phyloP scores from a whole-genome alignment of 176 grass and related monocot genomes.

The Cenchrus americanus region DNA sequence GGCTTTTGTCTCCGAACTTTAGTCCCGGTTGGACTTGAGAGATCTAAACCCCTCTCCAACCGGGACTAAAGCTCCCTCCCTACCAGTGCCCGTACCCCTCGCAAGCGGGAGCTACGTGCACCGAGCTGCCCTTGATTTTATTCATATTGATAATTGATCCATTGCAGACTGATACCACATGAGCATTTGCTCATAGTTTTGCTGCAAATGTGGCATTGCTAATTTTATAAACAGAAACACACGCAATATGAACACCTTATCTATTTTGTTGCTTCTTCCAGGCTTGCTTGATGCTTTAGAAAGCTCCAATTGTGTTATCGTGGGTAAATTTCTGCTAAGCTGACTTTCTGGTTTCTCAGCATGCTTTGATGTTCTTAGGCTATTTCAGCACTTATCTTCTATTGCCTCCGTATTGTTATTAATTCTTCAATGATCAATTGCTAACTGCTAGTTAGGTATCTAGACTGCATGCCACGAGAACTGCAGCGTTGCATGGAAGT shows the following conservation, averaged over 20 bases:
- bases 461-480: conserved; percentile 71
- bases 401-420: too few relatives aligned
- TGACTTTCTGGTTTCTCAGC: conserved; percentile 4
- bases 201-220: not conserved
- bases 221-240: conserved; percentile 8
- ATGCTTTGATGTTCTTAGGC: not conserved
- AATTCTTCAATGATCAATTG: too few relatives aligned
- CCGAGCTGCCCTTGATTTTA: not conserved
- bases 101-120: too few relatives aligned
- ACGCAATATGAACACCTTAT: conserved; percentile 4
- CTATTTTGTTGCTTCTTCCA: conserved; percentile 29
- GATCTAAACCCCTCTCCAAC: too few relatives aligned
- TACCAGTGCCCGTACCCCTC: too few relatives aligned
- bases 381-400: not conserved
- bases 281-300: not conserved
- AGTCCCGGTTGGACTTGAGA: too few relatives aligned
- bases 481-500: conserved; percentile 86
- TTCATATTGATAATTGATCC: conserved; percentile 6
- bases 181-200: not conserved
- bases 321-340: not conserved
- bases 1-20: too few relatives aligned
- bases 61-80: too few relatives aligned
- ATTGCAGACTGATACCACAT: conserved; percentile 11
- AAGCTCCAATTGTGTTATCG: conserved; percentile 5
- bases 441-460: too few relatives aligned